These are phyloP conservation scores for Hygrophorus pudorinus DNA, from an alignment of 768 basidiomycete species.

Conservation along the genomic window DNA sequence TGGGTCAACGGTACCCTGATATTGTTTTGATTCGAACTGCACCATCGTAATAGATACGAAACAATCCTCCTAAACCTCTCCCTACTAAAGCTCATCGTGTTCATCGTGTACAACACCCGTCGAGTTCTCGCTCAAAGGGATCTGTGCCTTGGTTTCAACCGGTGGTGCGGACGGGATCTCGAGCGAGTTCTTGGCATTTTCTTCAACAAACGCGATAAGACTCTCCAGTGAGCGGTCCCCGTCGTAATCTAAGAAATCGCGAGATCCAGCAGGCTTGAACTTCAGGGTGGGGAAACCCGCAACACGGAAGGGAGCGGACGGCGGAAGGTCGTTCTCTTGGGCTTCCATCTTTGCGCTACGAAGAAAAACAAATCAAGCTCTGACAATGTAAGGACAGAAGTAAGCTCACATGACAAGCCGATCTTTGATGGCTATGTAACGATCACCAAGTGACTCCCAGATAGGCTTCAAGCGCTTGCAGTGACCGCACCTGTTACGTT, in stretches of 20 bases:
- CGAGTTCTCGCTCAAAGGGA: constrained; percentile 19
- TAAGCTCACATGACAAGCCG: constrained; percentile 60
- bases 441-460: constrained; percentile 87
- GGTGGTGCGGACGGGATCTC: constrained; percentile 20
- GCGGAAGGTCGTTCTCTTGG: constrained; percentile 91
- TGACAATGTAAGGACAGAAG: not conserved
- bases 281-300: constrained; percentile 91
- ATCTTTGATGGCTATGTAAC: constrained; percentile 67
- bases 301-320: constrained; percentile 79
- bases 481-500: constrained; percentile 64
- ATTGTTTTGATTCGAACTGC: not conserved
- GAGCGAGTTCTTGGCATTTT: constrained; percentile 68
- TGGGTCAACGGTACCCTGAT: not conserved
- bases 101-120: constrained; percentile 14
- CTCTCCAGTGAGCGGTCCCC: constrained; percentile 88
- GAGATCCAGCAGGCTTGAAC: constrained; percentile 85
- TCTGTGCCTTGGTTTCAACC: constrained; percentile 21
- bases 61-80: constrained; percentile 1
- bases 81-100: constrained; percentile 38
- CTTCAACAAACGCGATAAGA: constrained; percentile 74
- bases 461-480: constrained; percentile 95
- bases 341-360: constrained; percentile 91
- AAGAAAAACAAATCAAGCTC: constrained; percentile 10
- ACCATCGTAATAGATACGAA: not conserved
- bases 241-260: constrained; percentile 86